Evolutionary conservation across 2,329 filamentous ascomycete genomes (phyloP).

Genomic region (Daldinia sp.): DNA sequence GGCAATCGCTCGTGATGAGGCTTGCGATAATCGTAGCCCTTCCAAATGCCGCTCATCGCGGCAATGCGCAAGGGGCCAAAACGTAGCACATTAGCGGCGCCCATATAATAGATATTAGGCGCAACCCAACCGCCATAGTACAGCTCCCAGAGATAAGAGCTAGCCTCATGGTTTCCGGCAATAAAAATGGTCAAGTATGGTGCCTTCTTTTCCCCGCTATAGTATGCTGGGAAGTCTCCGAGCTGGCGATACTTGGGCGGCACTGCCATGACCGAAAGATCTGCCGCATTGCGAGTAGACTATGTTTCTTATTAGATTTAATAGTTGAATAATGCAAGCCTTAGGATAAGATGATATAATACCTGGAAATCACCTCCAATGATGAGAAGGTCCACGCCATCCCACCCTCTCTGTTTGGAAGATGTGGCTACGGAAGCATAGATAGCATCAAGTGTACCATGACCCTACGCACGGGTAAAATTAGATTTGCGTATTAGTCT

Average conservation of each 20-base stretch:
- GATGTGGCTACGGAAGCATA: conserved; percentile 79
- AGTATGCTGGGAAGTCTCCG: conserved; percentile 95
- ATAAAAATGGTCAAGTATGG: conserved; percentile 93
- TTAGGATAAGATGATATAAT: conserved; percentile 29
- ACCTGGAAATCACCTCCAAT: conserved; percentile 97
- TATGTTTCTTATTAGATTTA: conserved; percentile 6
- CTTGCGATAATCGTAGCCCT: conserved; percentile 85
- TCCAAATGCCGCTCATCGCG: conserved; percentile 94
- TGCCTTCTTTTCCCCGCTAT: conserved; percentile 77
- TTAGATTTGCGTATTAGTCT: conserved; percentile 32
- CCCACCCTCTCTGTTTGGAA: conserved; percentile 77
- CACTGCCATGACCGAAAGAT: conserved; percentile 88
- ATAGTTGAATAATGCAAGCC: neutral
- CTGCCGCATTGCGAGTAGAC: conserved; percentile 87
- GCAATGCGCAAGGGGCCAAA: conserved; percentile 87
- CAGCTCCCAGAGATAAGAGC: conserved; percentile 87
- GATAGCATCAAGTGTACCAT: conserved; percentile 90
- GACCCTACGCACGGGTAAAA: conserved; percentile 66
- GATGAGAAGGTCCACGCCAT: conserved; percentile 85
- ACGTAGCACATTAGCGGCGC: conserved; percentile 86
- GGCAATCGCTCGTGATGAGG: conserved; percentile 86
- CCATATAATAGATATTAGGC: conserved; percentile 96
- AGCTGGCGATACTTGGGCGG: conserved; percentile 87
- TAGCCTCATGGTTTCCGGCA: conserved; percentile 94
- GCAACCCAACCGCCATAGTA: conserved; percentile 98